Evolutionary conservation across 495 filamentous ascomycete genomes (phyloP).

Genomic region (Xylaria longipes): DNA sequence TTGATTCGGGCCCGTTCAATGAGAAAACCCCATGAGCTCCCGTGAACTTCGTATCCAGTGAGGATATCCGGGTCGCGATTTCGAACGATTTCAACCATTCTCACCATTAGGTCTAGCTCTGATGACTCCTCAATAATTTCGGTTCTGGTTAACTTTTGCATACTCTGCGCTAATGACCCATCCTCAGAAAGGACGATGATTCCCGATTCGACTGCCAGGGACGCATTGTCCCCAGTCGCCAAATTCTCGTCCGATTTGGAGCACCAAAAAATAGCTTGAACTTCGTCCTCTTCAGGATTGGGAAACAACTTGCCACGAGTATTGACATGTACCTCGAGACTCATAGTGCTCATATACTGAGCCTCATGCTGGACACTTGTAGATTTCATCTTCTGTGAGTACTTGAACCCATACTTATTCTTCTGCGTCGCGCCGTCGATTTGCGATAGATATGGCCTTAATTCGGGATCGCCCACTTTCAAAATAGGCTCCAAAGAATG

Average conservation of each 20-base stretch:
- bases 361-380: constrained; percentile 83
- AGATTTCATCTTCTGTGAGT: constrained; percentile 77
- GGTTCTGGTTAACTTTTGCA: constrained; percentile 55
- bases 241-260: constrained; percentile 72
- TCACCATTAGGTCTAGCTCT: constrained; percentile 83
- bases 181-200: constrained; percentile 69
- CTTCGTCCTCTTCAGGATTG: constrained; percentile 88
- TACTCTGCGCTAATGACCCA: constrained; percentile 55
- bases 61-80: constrained; percentile 88
- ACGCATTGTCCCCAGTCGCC: constrained; percentile 51
- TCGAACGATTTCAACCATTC: constrained; percentile 85
- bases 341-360: constrained; percentile 97
- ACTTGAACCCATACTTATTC: constrained; percentile 84
- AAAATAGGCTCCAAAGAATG: constrained; percentile 61
- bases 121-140: constrained; percentile 75
- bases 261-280: constrained; percentile 92
- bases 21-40: constrained; percentile 91
- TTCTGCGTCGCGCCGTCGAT: constrained; percentile 90
- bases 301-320: constrained; percentile 80
- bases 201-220: constrained; percentile 52
- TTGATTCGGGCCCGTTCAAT: constrained; percentile 86
- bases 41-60: constrained; percentile 95
- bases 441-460: constrained; percentile 69
- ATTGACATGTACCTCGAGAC: constrained; percentile 93
- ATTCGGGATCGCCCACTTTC: constrained; percentile 40